Conservation (phyloP, 345 rosid genomes). For the Corchorus olitorius region DNA sequence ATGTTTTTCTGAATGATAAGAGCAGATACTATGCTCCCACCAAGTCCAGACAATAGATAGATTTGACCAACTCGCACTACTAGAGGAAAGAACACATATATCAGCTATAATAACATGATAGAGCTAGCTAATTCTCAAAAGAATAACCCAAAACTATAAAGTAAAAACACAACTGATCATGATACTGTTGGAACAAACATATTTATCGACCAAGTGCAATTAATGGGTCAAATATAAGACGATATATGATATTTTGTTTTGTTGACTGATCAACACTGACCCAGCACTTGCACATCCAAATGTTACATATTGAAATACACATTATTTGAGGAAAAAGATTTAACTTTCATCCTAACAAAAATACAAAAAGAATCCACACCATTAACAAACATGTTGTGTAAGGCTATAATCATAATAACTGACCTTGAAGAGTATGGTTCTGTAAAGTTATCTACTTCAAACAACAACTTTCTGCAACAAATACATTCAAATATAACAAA, state of each 20-base stretch:
- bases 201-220: neutral
- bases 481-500: no score
- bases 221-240: neutral
- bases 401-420: no score
- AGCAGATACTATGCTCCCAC: constrained; percentile 78
- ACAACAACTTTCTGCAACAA: no score
- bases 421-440: no score
- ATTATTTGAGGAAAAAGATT: neutral
- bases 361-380: no score
- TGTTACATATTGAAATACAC: neutral
- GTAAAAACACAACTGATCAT: neutral
- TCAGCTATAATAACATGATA: neutral
- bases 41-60: constrained; percentile 82
- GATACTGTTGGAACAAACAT: neutral
- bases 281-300: neutral
- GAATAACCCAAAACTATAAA: neutral
- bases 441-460: no score
- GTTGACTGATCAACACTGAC: neutral
- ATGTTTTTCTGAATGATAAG: constrained; percentile 67
- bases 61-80: constrained; percentile 76
- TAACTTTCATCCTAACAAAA: no score
- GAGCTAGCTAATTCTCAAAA: neutral
- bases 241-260: constrained; percentile 2
- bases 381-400: no score
- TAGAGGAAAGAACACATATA: neutral